Evolutionary conservation across 331 rosid species (phyloP), one percentile per base, ranked within the genome.

Genomic region (Spiraea crenata): DNA sequence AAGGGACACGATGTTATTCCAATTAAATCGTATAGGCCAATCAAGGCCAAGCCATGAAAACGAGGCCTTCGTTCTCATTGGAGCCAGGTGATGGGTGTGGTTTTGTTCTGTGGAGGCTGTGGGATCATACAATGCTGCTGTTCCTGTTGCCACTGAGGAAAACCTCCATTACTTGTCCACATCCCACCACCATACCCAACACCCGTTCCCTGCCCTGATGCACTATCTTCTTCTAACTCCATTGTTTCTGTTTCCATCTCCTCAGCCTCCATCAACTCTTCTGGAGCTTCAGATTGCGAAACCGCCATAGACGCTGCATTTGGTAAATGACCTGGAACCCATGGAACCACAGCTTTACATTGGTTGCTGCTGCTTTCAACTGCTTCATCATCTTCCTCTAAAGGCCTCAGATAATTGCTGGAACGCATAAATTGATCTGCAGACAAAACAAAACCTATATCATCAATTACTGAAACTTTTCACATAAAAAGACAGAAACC

Each of bases 61-160:
- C 31, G 31, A 2, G 69, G 42, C n/a, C 34, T 57, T 4, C 52
- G 20, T 37, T 52, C 16, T 87, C 77, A 90, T 50, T 82, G 82
- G 38, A 89, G 80, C 96, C 96, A 90, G 9, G 91, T 73, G 55
- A 93, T 79, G 34, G 96, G 89, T 5, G 95, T 77, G 59, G 95
- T 80, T 5, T 79, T 82, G 83, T 74, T 86, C 34, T 75, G 97
- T 10, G 93, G 93, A 72, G 87, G 65, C 72, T 82, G 96, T 4
- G 92, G 87, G 5, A 87, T 76, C 66, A 93, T 79, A 77, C 97
- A 91, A 70, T 89, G 97, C 31, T 87, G 92, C 40, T 85, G 97
- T 50, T 84, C 89, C 86, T 85, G 97, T 50, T 84, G 90, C 86
- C 86, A 77, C 68, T 78, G 84, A 19, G 57, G 83, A 8, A 86